These are phyloP conservation scores for Nitzschia putrida DNA, from an alignment of 108 stramenopile species.

Conservation along the genomic window DNA sequence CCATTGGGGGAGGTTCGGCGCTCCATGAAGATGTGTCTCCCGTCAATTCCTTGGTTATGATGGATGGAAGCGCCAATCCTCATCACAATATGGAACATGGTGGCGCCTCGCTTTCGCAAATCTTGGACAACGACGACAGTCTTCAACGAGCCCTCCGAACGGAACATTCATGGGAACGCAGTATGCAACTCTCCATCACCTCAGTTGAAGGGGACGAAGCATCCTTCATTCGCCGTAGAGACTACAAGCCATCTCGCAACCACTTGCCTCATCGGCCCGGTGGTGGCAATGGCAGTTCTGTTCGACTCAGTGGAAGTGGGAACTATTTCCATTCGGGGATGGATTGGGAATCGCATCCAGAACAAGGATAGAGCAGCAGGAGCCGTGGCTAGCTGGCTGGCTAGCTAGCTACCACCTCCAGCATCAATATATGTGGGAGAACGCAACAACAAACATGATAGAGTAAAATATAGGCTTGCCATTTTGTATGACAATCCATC, in stretches of 20 bases:
- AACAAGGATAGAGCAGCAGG: background rate
- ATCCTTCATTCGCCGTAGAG: slow-evolving; percentile 33
- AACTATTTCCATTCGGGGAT: background rate
- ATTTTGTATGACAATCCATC: no score
- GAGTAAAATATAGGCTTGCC: no score
- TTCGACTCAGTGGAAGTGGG: slow-evolving; percentile 1
- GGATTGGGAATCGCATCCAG: slow-evolving; percentile 18
- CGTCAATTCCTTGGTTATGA: slow-evolving; percentile 28
- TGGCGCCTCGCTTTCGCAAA: slow-evolving; percentile 50
- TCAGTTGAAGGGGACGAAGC: slow-evolving; percentile 15
- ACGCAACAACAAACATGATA: no score
- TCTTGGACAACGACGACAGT: slow-evolving; percentile 50
- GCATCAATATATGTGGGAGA: no score
- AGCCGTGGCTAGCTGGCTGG: no score
- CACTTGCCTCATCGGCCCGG: background rate
- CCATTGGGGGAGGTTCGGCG: slow-evolving; percentile 7
- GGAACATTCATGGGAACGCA: slow-evolving; percentile 41
- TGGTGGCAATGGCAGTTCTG: background rate
- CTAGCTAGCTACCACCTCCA: no score
- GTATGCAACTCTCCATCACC: slow-evolving; percentile 21
- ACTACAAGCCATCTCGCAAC: background rate
- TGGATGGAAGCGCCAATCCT: slow-evolving; percentile 30
- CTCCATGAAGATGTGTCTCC: slow-evolving; percentile 30
- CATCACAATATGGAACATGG: slow-evolving; percentile 22
- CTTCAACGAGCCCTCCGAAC: slow-evolving; percentile 30